Conservation (phyloP, 106 monocot genomes). For the Platanthera guangdongensis region DNA sequence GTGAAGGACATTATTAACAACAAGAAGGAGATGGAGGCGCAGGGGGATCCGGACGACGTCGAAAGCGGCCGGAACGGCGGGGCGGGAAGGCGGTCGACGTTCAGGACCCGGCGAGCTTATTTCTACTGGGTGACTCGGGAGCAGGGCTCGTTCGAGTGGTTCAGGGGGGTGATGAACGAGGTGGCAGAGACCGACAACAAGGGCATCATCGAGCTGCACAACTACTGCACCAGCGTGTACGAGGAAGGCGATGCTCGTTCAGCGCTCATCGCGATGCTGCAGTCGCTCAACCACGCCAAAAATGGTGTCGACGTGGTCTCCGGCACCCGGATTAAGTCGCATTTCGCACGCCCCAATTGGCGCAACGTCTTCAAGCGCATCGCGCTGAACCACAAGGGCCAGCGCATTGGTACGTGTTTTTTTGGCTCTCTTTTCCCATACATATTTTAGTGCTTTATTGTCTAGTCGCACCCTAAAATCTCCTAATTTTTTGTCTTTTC, state of each 20-base stretch:
- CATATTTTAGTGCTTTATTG: too few relatives aligned
- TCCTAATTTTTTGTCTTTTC: too few relatives aligned
- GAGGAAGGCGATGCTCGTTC: conserved; percentile 94
- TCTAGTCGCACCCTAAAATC: too few relatives aligned
- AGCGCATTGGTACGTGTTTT: conserved; percentile 28
- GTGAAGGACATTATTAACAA: conserved; percentile 88
- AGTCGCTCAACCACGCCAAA: conserved; percentile 82
- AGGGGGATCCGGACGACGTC: not conserved
- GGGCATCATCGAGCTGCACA: conserved; percentile 74
- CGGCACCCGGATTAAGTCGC: conserved; percentile 78
- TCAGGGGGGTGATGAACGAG: conserved; percentile 90
- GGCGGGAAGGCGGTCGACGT: conserved; percentile 5
- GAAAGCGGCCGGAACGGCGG: not conserved
- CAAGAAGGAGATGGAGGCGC: conserved; percentile 43
- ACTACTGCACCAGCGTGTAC: conserved; percentile 95
- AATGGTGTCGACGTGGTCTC: conserved; percentile 80
- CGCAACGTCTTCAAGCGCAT: conserved; percentile 75
- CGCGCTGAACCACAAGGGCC: conserved; percentile 48
- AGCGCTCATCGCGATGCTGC: conserved; percentile 80
- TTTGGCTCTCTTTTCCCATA: not conserved
- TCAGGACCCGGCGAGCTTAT: conserved; percentile 60
- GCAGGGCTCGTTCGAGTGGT: conserved; percentile 96
- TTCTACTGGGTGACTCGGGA: conserved; percentile 96
- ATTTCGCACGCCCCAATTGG: conserved; percentile 92
- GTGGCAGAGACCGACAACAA: conserved; percentile 77